Conservation (phyloP, 176 grass and related monocot genomes). For the Eragrostis curvula region DNA sequence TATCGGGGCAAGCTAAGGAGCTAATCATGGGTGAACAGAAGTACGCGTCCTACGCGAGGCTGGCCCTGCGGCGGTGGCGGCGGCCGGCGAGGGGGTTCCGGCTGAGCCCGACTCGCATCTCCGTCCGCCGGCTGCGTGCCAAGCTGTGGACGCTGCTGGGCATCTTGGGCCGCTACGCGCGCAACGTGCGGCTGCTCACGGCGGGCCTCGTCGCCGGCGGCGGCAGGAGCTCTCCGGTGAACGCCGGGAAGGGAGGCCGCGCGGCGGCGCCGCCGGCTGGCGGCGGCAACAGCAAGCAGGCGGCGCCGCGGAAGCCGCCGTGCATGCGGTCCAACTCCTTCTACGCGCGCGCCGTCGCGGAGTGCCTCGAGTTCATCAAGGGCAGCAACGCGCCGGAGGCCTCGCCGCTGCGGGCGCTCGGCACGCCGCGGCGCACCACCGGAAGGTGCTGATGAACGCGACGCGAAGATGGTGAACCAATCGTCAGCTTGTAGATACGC, state of each 20-base stretch:
- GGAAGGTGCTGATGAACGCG: background rate
- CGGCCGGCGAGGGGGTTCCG: conserved; percentile 51
- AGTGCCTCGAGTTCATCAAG: conserved; percentile 69
- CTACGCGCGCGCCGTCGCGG: conserved; percentile 58
- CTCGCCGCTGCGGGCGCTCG: background rate
- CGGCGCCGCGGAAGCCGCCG: conserved; percentile 22
- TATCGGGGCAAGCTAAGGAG: background rate
- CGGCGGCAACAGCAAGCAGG: background rate
- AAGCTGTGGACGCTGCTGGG: conserved; percentile 54
- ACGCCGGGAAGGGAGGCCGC: background rate
- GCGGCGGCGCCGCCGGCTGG: background rate
- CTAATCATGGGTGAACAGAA: conserved; percentile 33
- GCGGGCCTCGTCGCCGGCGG: background rate
- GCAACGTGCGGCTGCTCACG: conserved; percentile 43
- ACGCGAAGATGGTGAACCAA: background rate
- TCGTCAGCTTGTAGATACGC: background rate
- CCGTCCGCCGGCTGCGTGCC: conserved; percentile 45
- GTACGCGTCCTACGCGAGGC: conserved; percentile 30
- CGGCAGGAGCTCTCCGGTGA: background rate
- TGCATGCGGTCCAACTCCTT: conserved; percentile 64
- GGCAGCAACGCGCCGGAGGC: conserved; percentile 41
- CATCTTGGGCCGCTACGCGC: conserved; percentile 35
- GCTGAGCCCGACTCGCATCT: conserved; percentile 36
- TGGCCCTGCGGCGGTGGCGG: conserved; percentile 40
- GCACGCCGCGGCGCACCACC: conserved; percentile 20